Evolutionary conservation across 2,329 filamentous ascomycete genomes (phyloP).

Genomic region (Claviceps africana): DNA sequence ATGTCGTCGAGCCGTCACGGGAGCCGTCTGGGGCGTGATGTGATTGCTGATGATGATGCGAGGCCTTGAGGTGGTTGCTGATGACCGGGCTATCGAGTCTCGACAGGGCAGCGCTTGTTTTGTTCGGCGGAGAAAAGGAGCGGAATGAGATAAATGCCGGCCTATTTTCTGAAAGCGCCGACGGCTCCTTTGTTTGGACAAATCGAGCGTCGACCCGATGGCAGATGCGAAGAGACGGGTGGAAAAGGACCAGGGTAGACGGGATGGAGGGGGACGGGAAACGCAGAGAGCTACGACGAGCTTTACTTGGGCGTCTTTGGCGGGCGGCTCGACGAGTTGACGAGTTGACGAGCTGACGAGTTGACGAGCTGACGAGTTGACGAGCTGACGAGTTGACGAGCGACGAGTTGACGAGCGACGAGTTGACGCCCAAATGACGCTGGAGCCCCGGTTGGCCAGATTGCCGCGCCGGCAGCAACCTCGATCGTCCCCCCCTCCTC

Average conservation of each 20-base stretch:
- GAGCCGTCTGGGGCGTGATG: neutral
- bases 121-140: neutral
- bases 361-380: too few relatives aligned
- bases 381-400: too few relatives aligned
- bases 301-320: too few relatives aligned
- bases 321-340: too few relatives aligned
- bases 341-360: too few relatives aligned
- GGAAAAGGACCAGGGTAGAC: neutral
- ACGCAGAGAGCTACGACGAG: too few relatives aligned
- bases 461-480: neutral
- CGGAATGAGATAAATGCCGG: neutral
- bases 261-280: too few relatives aligned
- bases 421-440: neutral
- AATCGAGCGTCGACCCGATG: neutral
- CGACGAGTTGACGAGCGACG: too few relatives aligned
- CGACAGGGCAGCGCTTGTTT: neutral
- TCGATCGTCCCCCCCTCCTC: neutral
- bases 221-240: neutral
- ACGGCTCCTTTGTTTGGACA: neutral
- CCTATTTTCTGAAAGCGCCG: neutral
- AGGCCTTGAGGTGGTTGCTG: neutral
- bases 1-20: slow-evolving; percentile 11
- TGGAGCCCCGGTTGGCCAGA: slow-evolving; percentile 1
- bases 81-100: too few relatives aligned
- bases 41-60: neutral